Conservation (phyloP, 1,284 basidiomycete genomes). For the Acaromyces ingoldii region DNA sequence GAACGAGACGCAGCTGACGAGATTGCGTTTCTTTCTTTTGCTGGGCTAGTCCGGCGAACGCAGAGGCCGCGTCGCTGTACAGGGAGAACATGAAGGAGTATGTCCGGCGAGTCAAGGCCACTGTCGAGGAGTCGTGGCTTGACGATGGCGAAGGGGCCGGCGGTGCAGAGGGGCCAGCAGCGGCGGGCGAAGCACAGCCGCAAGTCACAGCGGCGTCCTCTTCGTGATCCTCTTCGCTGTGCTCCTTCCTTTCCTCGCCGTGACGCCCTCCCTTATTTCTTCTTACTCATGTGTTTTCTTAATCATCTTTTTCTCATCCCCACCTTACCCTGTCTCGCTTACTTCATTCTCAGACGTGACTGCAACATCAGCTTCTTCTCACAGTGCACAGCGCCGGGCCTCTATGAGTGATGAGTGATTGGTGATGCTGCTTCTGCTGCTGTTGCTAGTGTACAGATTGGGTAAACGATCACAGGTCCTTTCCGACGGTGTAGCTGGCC, state of each 20-base stretch:
- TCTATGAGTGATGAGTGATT: no score
- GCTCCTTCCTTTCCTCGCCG: neutral
- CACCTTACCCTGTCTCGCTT: neutral
- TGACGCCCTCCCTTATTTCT: no score
- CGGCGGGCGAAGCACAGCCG: no score
- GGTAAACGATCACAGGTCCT: slow-evolving; percentile 15
- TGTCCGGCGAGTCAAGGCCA: slow-evolving; percentile 77
- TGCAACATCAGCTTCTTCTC: no score
- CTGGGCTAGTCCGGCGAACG: slow-evolving; percentile 81
- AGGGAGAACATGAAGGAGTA: slow-evolving; percentile 99
- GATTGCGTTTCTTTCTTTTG: neutral
- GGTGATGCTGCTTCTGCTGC: neutral
- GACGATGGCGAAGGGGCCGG: slow-evolving; percentile 37
- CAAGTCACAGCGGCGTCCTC: no score
- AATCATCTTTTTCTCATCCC: neutral
- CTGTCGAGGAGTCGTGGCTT: slow-evolving; percentile 50
- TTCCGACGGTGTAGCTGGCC: slow-evolving; percentile 33
- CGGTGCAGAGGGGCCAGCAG: slow-evolving; percentile 1
- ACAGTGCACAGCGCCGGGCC: no score
- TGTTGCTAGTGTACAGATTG: neutral
- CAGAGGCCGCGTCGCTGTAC: slow-evolving; percentile 91
- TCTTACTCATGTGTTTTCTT: neutral
- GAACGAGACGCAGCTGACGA: neutral
- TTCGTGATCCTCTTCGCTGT: no score
- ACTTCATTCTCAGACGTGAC: no score